Evolutionary conservation across 441 rosid genomes (phyloP).

Genomic region (Pelargonium australe): DNA sequence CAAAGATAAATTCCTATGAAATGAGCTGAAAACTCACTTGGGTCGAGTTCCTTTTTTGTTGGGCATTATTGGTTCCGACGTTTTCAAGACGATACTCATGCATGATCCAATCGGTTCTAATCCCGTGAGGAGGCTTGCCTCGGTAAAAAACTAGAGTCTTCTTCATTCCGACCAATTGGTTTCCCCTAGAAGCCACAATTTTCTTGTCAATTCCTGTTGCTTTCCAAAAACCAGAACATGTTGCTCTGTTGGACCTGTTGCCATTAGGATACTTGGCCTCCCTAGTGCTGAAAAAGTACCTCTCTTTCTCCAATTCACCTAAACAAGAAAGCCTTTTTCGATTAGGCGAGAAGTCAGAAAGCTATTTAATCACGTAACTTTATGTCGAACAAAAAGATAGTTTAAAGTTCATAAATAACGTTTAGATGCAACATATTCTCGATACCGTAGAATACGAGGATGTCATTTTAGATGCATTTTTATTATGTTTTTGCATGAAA

Average conservation of each 20-base stretch:
- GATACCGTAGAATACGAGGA: no score
- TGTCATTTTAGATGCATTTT: no score
- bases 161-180: conserved; percentile 1
- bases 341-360: neutral
- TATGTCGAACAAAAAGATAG: neutral
- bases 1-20: no score
- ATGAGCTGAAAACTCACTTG: no score
- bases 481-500: no score
- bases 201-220: conserved; percentile 3
- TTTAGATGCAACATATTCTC: no score
- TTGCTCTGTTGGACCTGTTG: conserved; percentile 9
- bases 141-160: neutral
- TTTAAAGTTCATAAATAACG: no score
- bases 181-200: neutral
- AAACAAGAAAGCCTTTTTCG: neutral
- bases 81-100: neutral
- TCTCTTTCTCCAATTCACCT: neutral
- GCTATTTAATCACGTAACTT: neutral
- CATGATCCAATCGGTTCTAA: conserved; percentile 3
- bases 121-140: neutral
- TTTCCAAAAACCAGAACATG: conserved; percentile 5
- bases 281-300: conserved; percentile 1
- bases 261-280: conserved; percentile 8
- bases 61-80: no score
- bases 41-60: no score